Conservation (phyloP, 2,329 filamentous ascomycete species). For the Talaromyces verruculosus region DNA sequence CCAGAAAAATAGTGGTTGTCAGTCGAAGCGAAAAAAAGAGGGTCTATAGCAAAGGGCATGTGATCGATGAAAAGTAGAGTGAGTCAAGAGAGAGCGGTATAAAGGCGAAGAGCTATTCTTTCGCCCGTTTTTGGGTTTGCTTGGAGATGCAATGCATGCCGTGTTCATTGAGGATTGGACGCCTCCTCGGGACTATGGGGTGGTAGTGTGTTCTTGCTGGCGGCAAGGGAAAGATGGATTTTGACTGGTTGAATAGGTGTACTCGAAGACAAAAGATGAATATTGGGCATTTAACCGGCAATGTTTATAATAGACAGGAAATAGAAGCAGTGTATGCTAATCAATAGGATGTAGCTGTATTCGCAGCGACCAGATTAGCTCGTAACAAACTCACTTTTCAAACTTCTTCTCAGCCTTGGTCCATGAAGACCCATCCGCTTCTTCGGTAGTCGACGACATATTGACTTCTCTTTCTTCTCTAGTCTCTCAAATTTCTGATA, state of each 20-base stretch:
- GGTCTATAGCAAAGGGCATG: not conserved
- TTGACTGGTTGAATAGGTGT: not conserved
- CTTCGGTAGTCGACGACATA: conserved; percentile 28
- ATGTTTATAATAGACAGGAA: not conserved
- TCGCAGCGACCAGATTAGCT: not conserved
- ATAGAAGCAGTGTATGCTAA: not conserved
- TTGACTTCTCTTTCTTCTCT: not conserved
- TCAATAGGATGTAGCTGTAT: not conserved
- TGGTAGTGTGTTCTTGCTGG: conserved; percentile 1
- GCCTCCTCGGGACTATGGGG: not conserved
- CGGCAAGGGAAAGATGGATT: conserved; percentile 2
- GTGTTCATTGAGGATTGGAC: conserved; percentile 21
- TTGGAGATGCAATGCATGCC: conserved; percentile 9
- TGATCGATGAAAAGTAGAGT: not conserved
- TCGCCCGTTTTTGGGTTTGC: not conserved
- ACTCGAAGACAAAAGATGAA: not conserved
- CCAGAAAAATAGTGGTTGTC: not conserved
- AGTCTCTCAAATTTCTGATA: not conserved
- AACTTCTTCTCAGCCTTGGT: conserved; percentile 63
- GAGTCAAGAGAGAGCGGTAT: not conserved
- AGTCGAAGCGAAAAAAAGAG: not conserved
- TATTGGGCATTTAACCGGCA: not conserved
- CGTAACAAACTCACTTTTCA: conserved; percentile 53
- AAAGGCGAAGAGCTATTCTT: not conserved
- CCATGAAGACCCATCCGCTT: conserved; percentile 42